These are phyloP conservation scores for Neurospora africana DNA, from an alignment of 495 filamentous ascomycete species.

Conservation along the genomic window DNA sequence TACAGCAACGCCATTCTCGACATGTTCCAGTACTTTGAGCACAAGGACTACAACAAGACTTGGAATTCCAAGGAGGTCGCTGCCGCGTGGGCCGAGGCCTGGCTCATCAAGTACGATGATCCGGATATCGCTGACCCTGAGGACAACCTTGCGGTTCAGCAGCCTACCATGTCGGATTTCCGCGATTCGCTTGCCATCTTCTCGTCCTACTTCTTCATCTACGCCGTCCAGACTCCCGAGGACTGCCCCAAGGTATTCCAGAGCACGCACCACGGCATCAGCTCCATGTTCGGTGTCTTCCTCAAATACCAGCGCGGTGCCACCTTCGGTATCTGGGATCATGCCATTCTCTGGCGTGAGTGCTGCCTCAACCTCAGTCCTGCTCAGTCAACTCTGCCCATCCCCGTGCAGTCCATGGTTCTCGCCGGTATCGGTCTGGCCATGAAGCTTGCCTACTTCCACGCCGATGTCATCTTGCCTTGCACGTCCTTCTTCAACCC, in stretches of 20 bases:
- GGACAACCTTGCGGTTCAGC: slow-evolving; percentile 47
- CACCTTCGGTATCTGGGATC: slow-evolving; percentile 58
- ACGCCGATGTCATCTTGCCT: slow-evolving; percentile 54
- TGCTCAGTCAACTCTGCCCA: slow-evolving; percentile 11
- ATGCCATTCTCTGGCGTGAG: slow-evolving; percentile 57
- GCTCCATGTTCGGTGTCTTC: slow-evolving; percentile 55
- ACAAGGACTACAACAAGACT: slow-evolving; percentile 47
- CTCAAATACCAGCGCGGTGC: slow-evolving; percentile 53
- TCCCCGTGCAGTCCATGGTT: slow-evolving; percentile 42
- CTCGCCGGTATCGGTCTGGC: slow-evolving; percentile 24
- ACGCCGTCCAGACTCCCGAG: slow-evolving; percentile 54
- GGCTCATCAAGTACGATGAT: slow-evolving; percentile 47
- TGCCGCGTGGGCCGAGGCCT: slow-evolving; percentile 49
- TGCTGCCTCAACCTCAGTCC: slow-evolving; percentile 38
- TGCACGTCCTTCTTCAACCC: slow-evolving; percentile 61
- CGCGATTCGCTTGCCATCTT: slow-evolving; percentile 49
- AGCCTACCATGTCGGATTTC: slow-evolving; percentile 47
- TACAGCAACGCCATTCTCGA: slow-evolving; percentile 18
- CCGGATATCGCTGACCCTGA: slow-evolving; percentile 38
- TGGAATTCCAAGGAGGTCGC: slow-evolving; percentile 55
- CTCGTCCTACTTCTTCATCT: slow-evolving; percentile 60
- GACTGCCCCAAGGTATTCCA: slow-evolving; percentile 57
- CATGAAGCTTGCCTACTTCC: slow-evolving; percentile 32
- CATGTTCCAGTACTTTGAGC: slow-evolving; percentile 20
- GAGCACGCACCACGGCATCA: slow-evolving; percentile 54